phyloP scores from a whole-genome alignment of 371 early-diverging fungal species.

The Syncephalis fuscata region DNA sequence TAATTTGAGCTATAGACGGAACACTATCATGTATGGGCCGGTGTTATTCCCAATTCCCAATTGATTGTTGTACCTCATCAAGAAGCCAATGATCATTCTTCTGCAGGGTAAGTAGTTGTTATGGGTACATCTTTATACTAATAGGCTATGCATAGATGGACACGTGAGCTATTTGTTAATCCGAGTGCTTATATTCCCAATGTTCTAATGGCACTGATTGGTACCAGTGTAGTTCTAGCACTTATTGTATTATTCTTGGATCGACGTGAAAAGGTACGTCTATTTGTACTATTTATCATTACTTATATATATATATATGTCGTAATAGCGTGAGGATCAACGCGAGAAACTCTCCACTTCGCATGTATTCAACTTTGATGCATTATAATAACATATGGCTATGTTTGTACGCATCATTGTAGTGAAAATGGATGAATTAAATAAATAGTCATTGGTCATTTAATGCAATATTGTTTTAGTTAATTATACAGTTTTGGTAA shows the following conservation, averaged over 20 bases:
- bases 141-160: slow-evolving; percentile 34
- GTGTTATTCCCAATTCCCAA: slow-evolving; percentile 87
- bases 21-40: slow-evolving; percentile 29
- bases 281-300: slow-evolving; percentile 1
- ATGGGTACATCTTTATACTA: background rate
- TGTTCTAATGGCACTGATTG: slow-evolving; percentile 50
- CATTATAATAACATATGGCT: slow-evolving; percentile 24
- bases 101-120: slow-evolving; percentile 2
- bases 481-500: no score
- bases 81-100: slow-evolving; percentile 23
- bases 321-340: slow-evolving; percentile 47
- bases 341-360: slow-evolving; percentile 46
- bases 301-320: background rate
- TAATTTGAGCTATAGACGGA: no score
- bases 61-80: slow-evolving; percentile 78
- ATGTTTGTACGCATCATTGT: no score
- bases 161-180: slow-evolving; percentile 71
- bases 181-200: slow-evolving; percentile 61
- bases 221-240: slow-evolving; percentile 39
- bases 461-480: no score
- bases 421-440: no score
- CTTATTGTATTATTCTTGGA: slow-evolving; percentile 50
- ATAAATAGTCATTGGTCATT: no score
- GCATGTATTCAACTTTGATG: slow-evolving; percentile 85
- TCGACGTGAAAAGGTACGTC: slow-evolving; percentile 51